Evolutionary conservation across 2,329 filamentous ascomycete species (phyloP).

Genomic region (Hysterium pulicare): DNA sequence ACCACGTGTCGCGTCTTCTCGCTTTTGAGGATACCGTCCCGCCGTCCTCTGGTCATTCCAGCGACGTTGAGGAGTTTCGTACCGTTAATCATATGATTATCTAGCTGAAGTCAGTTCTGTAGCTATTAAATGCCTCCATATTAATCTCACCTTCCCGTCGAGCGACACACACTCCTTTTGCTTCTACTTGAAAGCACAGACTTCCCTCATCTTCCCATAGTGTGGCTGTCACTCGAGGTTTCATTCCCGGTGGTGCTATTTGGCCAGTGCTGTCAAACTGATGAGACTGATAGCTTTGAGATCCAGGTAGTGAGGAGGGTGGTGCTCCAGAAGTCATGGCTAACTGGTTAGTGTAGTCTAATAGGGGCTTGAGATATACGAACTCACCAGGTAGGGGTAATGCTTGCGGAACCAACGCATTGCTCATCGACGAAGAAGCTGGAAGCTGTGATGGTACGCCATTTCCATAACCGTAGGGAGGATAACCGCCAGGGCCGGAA

Average conservation of each 20-base stretch:
- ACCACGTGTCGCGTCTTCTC: constrained; percentile 96
- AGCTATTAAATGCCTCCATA: constrained; percentile 2
- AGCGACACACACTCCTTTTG: constrained; percentile 91
- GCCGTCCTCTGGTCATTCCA: constrained; percentile 92
- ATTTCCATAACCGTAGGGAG: constrained; percentile 71
- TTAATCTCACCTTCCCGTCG: constrained; percentile 73
- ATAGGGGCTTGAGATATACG: background rate
- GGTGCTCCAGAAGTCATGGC: constrained; percentile 35
- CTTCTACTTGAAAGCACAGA: constrained; percentile 95
- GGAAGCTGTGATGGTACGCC: constrained; percentile 72
- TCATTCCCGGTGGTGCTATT: constrained; percentile 87
- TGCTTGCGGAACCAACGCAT: constrained; percentile 64
- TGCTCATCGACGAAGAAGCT: constrained; percentile 67
- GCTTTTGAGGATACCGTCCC: constrained; percentile 95
- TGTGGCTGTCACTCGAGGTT: constrained; percentile 92
- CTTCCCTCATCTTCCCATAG: constrained; percentile 98
- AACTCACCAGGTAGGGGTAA: constrained; percentile 58
- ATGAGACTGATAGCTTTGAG: constrained; percentile 42
- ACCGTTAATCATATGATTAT: constrained; percentile 99
- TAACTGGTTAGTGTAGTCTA: constrained; percentile 8
- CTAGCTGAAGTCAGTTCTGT: constrained; percentile 44
- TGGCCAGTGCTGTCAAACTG: constrained; percentile 87
- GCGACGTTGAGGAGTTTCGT: constrained; percentile 96
- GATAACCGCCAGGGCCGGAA: constrained; percentile 55
- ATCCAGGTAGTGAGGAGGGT: constrained; percentile 22